phyloP scores from a whole-genome alignment of 2,329 filamentous ascomycete species.

The Chlorencoelia australis region DNA sequence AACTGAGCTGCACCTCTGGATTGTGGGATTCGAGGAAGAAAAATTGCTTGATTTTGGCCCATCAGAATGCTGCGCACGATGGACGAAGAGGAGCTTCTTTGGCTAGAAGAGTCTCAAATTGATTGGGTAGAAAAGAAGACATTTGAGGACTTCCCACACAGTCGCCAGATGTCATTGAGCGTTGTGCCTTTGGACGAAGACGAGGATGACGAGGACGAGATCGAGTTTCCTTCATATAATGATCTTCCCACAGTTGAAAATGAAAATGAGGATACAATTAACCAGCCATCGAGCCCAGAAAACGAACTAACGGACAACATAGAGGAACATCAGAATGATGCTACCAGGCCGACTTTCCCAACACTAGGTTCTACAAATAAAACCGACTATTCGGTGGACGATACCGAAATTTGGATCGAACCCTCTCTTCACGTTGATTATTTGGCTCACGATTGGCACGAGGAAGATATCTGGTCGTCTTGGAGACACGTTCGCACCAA shows the following conservation, averaged over 20 bases:
- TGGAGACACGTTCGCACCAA: slow-evolving; percentile 89
- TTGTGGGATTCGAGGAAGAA: too few species aligned
- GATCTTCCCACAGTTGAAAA: slow-evolving; percentile 7
- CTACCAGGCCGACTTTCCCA: slow-evolving; percentile 52
- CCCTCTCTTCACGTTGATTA: slow-evolving; percentile 86
- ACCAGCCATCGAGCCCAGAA: too few species aligned
- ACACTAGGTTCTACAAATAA: slow-evolving; percentile 18
- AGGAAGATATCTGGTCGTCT: slow-evolving; percentile 96
- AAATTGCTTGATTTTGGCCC: too few species aligned
- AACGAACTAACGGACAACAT: slow-evolving; percentile 23
- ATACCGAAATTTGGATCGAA: slow-evolving; percentile 42
- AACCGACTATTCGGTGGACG: slow-evolving; percentile 44
- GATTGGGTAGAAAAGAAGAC: too few species aligned
- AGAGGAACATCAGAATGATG: slow-evolving; percentile 31
- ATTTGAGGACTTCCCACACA: too few species aligned
- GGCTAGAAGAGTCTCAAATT: too few species aligned
- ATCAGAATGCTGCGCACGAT: too few species aligned
- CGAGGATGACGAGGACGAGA: slow-evolving; percentile 71
- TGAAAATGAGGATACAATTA: slow-evolving; percentile 2
- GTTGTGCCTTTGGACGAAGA: too few species aligned
- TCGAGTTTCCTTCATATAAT: slow-evolving; percentile 35
- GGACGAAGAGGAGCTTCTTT: too few species aligned
- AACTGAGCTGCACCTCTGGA: too few species aligned
- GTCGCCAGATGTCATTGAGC: too few species aligned
- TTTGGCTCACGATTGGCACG: slow-evolving; percentile 85